Percentiles rank a stretch among this genome's conserved stretches.
Evolutionary conservation across 1,139 yeast species (phyloP).

Genomic region (Debaryomyces robertsiae): DNA sequence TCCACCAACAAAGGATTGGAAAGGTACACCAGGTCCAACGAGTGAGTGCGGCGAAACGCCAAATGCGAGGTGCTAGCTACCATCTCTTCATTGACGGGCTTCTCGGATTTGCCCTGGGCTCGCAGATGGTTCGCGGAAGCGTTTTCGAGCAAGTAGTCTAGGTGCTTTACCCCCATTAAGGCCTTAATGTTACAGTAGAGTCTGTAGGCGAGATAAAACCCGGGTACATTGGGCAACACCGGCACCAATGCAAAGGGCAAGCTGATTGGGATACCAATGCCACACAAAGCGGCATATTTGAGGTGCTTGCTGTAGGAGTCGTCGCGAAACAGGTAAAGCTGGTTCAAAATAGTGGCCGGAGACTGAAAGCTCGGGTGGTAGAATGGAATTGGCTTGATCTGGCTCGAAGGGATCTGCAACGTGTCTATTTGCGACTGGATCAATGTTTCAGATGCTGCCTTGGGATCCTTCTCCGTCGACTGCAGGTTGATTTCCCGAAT

Average conservation of each 20-base stretch:
- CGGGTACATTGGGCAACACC: slow-evolving; percentile 93
- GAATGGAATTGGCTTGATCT: slow-evolving; percentile 45
- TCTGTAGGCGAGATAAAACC: slow-evolving; percentile 81
- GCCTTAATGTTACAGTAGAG: slow-evolving; percentile 87
- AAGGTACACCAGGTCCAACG: slow-evolving; percentile 24
- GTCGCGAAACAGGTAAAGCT: slow-evolving; percentile 32
- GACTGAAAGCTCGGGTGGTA: slow-evolving; percentile 44
- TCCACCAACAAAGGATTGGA: slow-evolving; percentile 10
- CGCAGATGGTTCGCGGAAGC: background rate
- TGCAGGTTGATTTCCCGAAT: slow-evolving; percentile 46
- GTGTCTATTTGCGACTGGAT: slow-evolving; percentile 37
- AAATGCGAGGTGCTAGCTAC: slow-evolving; percentile 27
- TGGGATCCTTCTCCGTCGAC: slow-evolving; percentile 24
- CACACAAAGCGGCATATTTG: slow-evolving; percentile 46
- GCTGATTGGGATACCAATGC: slow-evolving; percentile 71
- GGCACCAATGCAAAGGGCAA: slow-evolving; percentile 83
- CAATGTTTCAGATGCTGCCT: slow-evolving; percentile 16
- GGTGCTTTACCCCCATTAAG: slow-evolving; percentile 69
- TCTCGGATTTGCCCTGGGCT: slow-evolving; percentile 10
- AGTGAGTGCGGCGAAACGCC: slow-evolving; percentile 23
- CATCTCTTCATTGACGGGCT: slow-evolving; percentile 13
- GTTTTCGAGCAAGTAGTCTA: slow-evolving; percentile 49
- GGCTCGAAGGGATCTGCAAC: slow-evolving; percentile 31
- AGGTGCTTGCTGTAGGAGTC: slow-evolving; percentile 32
- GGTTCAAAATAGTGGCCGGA: slow-evolving; percentile 34